phyloP scores from a whole-genome alignment of 2,329 filamentous ascomycete species.

The Zymoseptoria passerinii region DNA sequence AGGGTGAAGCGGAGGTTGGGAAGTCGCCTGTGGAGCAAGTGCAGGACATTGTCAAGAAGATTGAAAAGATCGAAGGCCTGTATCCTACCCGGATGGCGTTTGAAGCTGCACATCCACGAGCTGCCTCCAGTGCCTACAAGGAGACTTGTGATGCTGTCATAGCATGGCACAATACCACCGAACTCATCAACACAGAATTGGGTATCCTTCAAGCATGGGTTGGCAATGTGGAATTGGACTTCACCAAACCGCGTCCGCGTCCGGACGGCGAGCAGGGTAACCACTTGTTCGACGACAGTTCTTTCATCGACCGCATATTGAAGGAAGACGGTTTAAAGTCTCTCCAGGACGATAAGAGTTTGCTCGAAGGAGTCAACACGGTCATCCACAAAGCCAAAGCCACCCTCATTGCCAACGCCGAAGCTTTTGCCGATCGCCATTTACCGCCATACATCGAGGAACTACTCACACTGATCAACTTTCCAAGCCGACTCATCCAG shows the following conservation, averaged over 20 bases:
- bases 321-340: slow-evolving; percentile 94
- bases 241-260: slow-evolving; percentile 63
- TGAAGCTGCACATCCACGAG: slow-evolving; percentile 64
- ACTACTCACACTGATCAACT: slow-evolving; percentile 90
- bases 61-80: slow-evolving; percentile 77
- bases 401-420: slow-evolving; percentile 79
- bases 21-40: slow-evolving; percentile 85
- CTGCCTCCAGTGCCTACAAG: slow-evolving; percentile 66
- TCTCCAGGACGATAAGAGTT: slow-evolving; percentile 73
- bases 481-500: slow-evolving; percentile 88
- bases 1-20: slow-evolving; percentile 83
- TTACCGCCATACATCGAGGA: slow-evolving; percentile 95
- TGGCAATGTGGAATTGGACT: slow-evolving; percentile 90
- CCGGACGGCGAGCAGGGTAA: slow-evolving; percentile 54
- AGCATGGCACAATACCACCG: slow-evolving; percentile 94
- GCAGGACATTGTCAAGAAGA: slow-evolving; percentile 77
- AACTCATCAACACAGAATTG: slow-evolving; percentile 91
- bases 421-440: slow-evolving; percentile 78
- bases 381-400: slow-evolving; percentile 91
- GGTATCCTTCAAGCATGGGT: slow-evolving; percentile 92
- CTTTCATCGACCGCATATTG: slow-evolving; percentile 87
- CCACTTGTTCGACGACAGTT: slow-evolving; percentile 78
- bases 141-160: slow-evolving; percentile 83
- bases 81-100: slow-evolving; percentile 76
- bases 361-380: slow-evolving; percentile 72